phyloP scores from a whole-genome alignment of 805 yeast species.

The Groenewaldozyma salmanticensis region DNA sequence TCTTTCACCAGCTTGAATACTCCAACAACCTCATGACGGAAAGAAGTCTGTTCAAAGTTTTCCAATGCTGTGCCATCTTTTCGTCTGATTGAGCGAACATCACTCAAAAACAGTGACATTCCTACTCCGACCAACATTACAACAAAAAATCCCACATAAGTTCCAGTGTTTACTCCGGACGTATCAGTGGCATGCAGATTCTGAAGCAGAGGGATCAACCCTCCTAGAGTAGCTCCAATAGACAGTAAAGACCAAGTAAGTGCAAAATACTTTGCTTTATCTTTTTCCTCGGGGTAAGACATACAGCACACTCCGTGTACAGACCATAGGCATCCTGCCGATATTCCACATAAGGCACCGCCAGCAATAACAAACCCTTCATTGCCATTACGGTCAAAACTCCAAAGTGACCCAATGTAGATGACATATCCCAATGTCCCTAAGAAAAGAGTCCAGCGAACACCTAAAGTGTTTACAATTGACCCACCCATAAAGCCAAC shows the following conservation, averaged over 20 bases:
- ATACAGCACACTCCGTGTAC: conserved; percentile 45
- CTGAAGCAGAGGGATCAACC: conserved; percentile 42
- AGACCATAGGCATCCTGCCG: conserved; percentile 46
- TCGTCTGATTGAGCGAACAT: conserved; percentile 31
- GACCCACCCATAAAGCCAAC: conserved; percentile 22
- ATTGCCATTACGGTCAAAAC: conserved; percentile 35
- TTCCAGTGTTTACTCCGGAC: conserved; percentile 30
- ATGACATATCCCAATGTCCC: conserved; percentile 45
- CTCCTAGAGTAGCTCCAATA: conserved; percentile 49
- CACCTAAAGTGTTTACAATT: conserved; percentile 19
- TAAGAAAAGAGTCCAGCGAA: conserved; percentile 27
- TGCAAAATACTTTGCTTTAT: conserved; percentile 43
- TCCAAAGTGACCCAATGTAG: conserved; percentile 40
- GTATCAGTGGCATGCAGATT: conserved; percentile 29
- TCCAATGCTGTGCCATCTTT: conserved; percentile 39
- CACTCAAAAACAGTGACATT: conserved; percentile 29
- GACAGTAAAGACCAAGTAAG: conserved; percentile 48
- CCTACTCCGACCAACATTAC: conserved; percentile 38
- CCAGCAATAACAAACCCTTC: conserved; percentile 42
- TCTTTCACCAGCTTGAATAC: conserved; percentile 29
- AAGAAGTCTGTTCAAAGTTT: conserved; percentile 25
- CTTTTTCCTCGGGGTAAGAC: conserved; percentile 42
- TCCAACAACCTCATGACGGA: conserved; percentile 29
- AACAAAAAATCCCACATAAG: conserved; percentile 42
- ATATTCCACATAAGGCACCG: conserved; percentile 44